Base-by-base conservation (phyloP, 305 asterid species). In the Solanum hybrid region DNA sequence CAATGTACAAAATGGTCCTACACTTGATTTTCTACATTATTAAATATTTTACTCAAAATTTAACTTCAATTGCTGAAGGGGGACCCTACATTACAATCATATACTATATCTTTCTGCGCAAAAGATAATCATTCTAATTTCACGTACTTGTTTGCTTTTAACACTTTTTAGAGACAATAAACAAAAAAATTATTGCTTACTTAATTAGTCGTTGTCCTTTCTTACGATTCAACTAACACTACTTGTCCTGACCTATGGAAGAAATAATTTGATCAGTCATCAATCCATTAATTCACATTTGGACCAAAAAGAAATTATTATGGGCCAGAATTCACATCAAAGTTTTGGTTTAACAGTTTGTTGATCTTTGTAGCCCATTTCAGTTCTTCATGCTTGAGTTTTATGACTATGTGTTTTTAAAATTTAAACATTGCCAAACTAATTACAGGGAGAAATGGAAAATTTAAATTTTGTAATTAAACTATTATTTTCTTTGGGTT, bases 1-100 rank as follows among this genome's bases (percentile, higher is more conserved):
- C 88, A 51, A 45, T 51, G 13, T 51, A 84, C 75, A 84, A 51
- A 72, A 27, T 84, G 88, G 88, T 84, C 88, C 88, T 29, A 84
- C 88, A 29, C 41, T 17, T 84, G 88, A 84, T 51, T 84, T 84
- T 84, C 17, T 51, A 24, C 29, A 51, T 51, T 84, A 51, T 51
- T 61, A 37, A 45, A 29, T 84, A 73, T 84, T 82, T 57, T 84
- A 84, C 88, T 84, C 31, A 29, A 84, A 31, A 2, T 24, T 80
- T 38, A 80, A 84, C 88, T 84, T 7, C 88, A 31, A 84, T 84
- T 31, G 41, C 20, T 57, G 76, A 45, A 22, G 73, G 26, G 87
- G 73, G 29, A 1, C 76, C 88, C 76, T 51, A 31, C 29, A 9
- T 6, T 31, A 17, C 76, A 29, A 51, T 51, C 76, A 45, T 84